A percentile compares a stretch with the other conserved stretches of the same genome.
Evolutionary conservation across 768 basidiomycete species (phyloP).

Genomic region (Pleurotus djamor): DNA sequence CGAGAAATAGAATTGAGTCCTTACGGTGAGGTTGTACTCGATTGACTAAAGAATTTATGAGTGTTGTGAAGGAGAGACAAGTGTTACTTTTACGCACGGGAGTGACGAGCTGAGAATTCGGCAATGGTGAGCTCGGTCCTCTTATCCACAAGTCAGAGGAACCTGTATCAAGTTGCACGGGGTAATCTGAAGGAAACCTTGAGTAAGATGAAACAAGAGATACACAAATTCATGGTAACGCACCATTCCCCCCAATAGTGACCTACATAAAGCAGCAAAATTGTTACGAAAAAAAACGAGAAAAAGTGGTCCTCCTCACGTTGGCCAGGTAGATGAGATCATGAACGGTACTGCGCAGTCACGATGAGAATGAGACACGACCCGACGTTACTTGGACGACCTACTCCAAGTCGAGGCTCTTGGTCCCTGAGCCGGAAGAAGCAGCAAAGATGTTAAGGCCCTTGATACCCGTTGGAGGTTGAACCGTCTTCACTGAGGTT

Average conservation of each 20-base stretch:
- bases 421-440: slow-evolving; percentile 21
- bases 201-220: neutral
- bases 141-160: slow-evolving; percentile 81
- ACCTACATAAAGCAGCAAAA: slow-evolving; percentile 38
- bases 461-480: slow-evolving; percentile 18
- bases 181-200: slow-evolving; percentile 45
- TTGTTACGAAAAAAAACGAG: neutral
- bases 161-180: slow-evolving; percentile 82
- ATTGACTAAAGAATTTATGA: slow-evolving; percentile 28
- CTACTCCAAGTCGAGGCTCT: slow-evolving; percentile 44
- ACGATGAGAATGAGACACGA: neutral
- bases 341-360: slow-evolving; percentile 53
- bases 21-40: slow-evolving; percentile 63
- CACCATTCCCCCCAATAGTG: slow-evolving; percentile 61
- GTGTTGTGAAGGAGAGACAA: slow-evolving; percentile 3
- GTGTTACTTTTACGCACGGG: slow-evolving; percentile 33
- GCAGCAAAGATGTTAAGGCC: slow-evolving; percentile 32
- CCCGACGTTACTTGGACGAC: slow-evolving; percentile 11
- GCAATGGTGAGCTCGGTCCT: slow-evolving; percentile 42
- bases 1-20: slow-evolving; percentile 14
- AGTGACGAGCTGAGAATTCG: slow-evolving; percentile 36
- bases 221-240: slow-evolving; percentile 16
- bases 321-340: slow-evolving; percentile 81
- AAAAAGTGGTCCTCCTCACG: slow-evolving; percentile 37
- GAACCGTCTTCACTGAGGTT: slow-evolving; percentile 1